Evolutionary conservation across 2,329 filamentous ascomycete genomes (phyloP).

Genomic region (Penicillium paneum): DNA sequence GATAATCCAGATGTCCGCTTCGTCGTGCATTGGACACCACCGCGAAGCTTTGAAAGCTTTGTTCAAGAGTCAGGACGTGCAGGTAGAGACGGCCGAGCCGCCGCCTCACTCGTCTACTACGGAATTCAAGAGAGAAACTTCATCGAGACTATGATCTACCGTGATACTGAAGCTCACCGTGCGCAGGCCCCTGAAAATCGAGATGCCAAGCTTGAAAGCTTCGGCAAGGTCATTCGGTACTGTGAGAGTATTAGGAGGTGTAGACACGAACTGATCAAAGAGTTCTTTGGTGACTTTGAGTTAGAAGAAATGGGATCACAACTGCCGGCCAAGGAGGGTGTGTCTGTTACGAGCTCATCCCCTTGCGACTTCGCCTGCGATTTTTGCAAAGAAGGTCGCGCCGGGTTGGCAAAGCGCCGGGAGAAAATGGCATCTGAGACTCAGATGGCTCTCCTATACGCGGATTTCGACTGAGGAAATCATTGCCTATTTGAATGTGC

Average conservation of each 20-base stretch:
- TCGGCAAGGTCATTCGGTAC: conserved; percentile 69
- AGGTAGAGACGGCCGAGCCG: conserved; percentile 82
- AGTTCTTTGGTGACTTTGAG: conserved; percentile 69
- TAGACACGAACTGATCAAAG: conserved; percentile 70
- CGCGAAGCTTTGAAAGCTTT: conserved; percentile 92
- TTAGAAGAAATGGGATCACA: conserved; percentile 33
- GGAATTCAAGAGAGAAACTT: conserved; percentile 81
- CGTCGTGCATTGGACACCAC: conserved; percentile 89
- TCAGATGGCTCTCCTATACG: conserved; percentile 8
- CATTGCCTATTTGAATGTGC: not conserved
- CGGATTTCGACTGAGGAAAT: not conserved
- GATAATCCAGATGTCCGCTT: conserved; percentile 94
- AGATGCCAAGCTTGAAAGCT: conserved; percentile 55
- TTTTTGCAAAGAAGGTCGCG: conserved; percentile 66
- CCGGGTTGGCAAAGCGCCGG: conserved; percentile 58
- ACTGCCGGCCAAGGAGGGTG: conserved; percentile 2
- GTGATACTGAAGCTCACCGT: conserved; percentile 37
- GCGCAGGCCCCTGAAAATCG: conserved; percentile 34
- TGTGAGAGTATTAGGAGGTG: conserved; percentile 74
- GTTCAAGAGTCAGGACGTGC: conserved; percentile 94
- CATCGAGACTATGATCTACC: conserved; percentile 46
- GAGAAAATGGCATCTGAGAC: conserved; percentile 29
- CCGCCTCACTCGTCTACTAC: conserved; percentile 87
- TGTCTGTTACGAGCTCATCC: conserved; percentile 31
- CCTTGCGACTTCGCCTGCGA: conserved; percentile 74